Evolutionary conservation across 2,329 filamentous ascomycete species (phyloP), one percentile per base, ranked within the genome.

Genomic region (Calycina marina): DNA sequence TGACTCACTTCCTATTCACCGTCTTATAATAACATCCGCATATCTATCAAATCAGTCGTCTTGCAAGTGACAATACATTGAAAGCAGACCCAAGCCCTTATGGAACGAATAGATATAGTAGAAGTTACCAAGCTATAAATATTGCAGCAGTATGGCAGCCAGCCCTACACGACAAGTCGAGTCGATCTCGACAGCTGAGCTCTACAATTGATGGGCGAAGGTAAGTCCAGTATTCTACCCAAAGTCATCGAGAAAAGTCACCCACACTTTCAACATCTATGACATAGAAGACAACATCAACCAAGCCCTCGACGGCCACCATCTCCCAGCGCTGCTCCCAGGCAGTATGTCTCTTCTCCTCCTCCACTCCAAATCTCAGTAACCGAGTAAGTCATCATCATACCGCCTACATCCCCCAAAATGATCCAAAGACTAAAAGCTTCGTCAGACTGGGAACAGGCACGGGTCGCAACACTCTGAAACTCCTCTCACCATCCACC

Each of bases 281-380:
- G 73, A 79, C 51, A 67, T 60, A 18, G 72, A 79, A 40, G 68
- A 67, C 18, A 79, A 78, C 48, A 72, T 77, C 49, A 59, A 80
- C 1, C 73, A 78, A 54, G 61, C 64, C 1, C 60, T 77, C 12
- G 75, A 80, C 47, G 66, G 69, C 24, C 40, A 63, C 10, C 65
- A 75, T 45, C 61, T 78, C 43, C 47, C 52, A 10, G 45, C 46
- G 1, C 47, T 73, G 0, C 58, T 78, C 1, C 0, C 40, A 48
- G 1, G 63, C 72, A 27, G 43, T 72, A 59, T 28, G 38, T 34
- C 25, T 40, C 42, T 11, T 29, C 44, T 22, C 28, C 25, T 6
- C 20, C 11, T 10, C 12, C 20, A 25, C 31, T 11, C 14, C 13
- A 14, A 22, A 55, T 75, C 10, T 34, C 34, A 25, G 31, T 40